Evolutionary conservation across 2,329 filamentous ascomycete genomes (phyloP).

Genomic region (Hortaea werneckii): DNA sequence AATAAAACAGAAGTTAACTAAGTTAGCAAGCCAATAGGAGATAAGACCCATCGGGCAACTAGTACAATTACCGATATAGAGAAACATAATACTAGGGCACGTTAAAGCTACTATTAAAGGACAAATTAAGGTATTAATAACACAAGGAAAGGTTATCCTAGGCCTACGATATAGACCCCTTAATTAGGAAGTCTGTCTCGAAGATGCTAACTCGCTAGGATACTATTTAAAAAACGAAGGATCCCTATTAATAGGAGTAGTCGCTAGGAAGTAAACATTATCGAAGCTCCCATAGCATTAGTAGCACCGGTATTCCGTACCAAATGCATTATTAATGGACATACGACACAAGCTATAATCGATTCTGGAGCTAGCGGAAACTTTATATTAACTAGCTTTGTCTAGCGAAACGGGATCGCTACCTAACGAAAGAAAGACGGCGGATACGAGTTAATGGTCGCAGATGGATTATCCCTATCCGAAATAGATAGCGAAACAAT

Average conservation of each 20-base stretch:
- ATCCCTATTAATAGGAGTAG: neutral
- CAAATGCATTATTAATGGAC: conserved; percentile 3
- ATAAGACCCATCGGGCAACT: neutral
- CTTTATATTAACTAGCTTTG: conserved; percentile 5
- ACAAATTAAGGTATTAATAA: no score
- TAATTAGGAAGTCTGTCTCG: no score
- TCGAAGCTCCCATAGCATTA: neutral
- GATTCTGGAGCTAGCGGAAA: conserved; percentile 8
- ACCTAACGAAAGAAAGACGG: conserved; percentile 6
- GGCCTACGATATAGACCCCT: no score
- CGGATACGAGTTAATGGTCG: conserved; percentile 5
- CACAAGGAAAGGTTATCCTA: no score
- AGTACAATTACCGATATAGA: neutral
- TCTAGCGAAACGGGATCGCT: conserved; percentile 4
- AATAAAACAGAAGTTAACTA: neutral
- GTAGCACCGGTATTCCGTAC: conserved; percentile 4
- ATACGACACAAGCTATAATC: conserved; percentile 5
- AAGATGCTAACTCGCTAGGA: no score
- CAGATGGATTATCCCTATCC: conserved; percentile 7
- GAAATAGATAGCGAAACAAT: conserved; percentile 7
- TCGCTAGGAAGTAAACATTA: neutral
- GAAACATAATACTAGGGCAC: neutral
- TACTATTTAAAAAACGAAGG: neutral
- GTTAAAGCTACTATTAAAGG: no score
- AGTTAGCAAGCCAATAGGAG: neutral